Conservation (phyloP, 2,329 filamentous ascomycete genomes). For the Monilinia aucupariae region DNA sequence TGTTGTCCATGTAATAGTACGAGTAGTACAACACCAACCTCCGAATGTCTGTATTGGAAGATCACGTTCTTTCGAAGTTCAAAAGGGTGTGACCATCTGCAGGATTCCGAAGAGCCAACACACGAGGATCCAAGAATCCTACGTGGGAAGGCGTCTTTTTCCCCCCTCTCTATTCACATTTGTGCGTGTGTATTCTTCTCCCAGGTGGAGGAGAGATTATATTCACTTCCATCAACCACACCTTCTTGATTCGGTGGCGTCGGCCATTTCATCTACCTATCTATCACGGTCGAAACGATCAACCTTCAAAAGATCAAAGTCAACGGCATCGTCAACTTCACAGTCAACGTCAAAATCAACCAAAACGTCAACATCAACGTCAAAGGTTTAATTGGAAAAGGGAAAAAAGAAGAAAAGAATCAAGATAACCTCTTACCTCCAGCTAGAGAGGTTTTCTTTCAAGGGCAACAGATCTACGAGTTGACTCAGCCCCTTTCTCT, state of each 20-base stretch:
- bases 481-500: background rate
- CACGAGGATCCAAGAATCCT: constrained; percentile 1
- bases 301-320: background rate
- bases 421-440: background rate
- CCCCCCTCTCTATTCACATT: too few relatives aligned
- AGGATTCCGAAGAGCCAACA: constrained; percentile 17
- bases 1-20: background rate
- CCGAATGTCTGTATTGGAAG: background rate
- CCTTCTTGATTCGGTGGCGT: constrained; percentile 2
- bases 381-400: background rate
- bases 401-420: background rate
- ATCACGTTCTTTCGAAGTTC: constrained; percentile 8
- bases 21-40: constrained; percentile 11
- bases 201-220: background rate
- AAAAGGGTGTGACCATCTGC: constrained; percentile 14
- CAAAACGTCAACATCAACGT: too few relatives aligned
- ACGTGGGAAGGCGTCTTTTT: background rate
- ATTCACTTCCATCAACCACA: constrained; percentile 1
- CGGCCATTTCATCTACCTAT: too few relatives aligned
- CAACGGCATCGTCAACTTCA: too few relatives aligned
- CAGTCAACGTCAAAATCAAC: too few relatives aligned
- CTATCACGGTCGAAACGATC: too few relatives aligned
- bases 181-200: background rate
- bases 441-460: background rate
- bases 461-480: background rate